These are phyloP conservation scores for Knoxia roxburghii DNA, from an alignment of 257 asterid genomes.

Conservation along the genomic window DNA sequence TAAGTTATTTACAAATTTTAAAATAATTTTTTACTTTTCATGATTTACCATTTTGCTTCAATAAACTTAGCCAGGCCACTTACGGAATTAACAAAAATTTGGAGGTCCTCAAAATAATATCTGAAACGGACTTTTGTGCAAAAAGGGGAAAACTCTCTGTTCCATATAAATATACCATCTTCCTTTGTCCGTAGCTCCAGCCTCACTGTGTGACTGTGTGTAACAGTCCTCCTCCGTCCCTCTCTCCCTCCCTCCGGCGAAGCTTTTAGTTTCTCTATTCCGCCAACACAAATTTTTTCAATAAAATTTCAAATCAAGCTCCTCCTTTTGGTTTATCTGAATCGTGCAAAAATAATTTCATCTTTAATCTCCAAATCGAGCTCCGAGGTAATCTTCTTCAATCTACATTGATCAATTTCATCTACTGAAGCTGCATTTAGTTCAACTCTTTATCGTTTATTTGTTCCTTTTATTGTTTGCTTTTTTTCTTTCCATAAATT, in stretches of 20 bases:
- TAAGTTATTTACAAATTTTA: no score
- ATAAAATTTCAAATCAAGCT: conserved; percentile 1
- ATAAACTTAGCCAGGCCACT: conserved; percentile 12
- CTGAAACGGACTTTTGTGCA: background rate
- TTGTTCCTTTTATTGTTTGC: background rate
- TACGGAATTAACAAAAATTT: conserved; percentile 18
- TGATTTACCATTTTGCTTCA: no score
- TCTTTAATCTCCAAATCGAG: conserved; percentile 3
- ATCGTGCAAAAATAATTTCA: background rate
- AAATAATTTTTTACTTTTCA: no score
- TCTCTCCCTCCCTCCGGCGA: background rate
- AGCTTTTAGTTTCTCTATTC: background rate
- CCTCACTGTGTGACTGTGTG: background rate
- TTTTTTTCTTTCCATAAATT: background rate
- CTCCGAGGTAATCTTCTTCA: conserved; percentile 30
- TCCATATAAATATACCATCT: conserved; percentile 32
- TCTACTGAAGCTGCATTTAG: conserved; percentile 12
- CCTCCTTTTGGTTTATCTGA: background rate
- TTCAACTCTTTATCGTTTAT: background rate
- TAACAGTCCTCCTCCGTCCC: conserved; percentile 10
- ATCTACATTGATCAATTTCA: conserved; percentile 32
- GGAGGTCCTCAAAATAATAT: conserved; percentile 19
- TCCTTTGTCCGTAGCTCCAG: conserved; percentile 7
- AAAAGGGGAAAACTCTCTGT: background rate
- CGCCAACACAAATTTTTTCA: background rate